Conservation (phyloP, 139 green algal genomes). For the Chlorella sp. region DNA sequence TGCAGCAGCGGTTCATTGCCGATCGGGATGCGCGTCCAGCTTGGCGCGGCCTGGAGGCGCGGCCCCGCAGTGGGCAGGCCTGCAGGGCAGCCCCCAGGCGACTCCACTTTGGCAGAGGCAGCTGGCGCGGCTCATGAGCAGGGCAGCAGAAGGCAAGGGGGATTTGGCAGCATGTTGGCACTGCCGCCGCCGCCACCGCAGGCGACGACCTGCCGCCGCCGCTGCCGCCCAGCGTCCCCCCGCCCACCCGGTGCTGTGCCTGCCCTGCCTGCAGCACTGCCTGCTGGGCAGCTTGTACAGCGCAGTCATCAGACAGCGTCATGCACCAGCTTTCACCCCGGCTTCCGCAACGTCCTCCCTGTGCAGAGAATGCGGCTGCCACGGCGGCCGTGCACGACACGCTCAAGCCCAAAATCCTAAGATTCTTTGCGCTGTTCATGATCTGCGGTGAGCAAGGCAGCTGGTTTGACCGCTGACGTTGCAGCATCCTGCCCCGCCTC, state of each 20-base stretch:
- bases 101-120: too few relatives aligned
- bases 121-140: neutral
- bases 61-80: neutral
- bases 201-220: neutral
- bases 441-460: neutral
- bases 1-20: neutral
- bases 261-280: neutral
- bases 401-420: conserved; percentile 7
- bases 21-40: neutral
- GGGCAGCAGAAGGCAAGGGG: neutral
- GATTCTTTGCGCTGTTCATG: conserved; percentile 31
- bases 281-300: neutral
- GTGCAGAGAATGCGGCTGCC: neutral
- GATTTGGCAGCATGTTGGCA: neutral
- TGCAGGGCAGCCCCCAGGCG: too few relatives aligned
- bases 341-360: too few relatives aligned
- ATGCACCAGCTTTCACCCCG: too few relatives aligned
- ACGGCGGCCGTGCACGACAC: conserved; percentile 20
- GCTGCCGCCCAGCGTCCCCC: neutral
- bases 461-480: too few relatives aligned
- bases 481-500: too few relatives aligned
- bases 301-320: too few relatives aligned
- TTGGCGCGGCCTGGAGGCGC: neutral
- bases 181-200: neutral
- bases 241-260: too few relatives aligned